These are phyloP conservation scores for Casaregolazyma suthepensis DNA, from an alignment of 1,139 yeast species.

Conservation along the genomic window DNA sequence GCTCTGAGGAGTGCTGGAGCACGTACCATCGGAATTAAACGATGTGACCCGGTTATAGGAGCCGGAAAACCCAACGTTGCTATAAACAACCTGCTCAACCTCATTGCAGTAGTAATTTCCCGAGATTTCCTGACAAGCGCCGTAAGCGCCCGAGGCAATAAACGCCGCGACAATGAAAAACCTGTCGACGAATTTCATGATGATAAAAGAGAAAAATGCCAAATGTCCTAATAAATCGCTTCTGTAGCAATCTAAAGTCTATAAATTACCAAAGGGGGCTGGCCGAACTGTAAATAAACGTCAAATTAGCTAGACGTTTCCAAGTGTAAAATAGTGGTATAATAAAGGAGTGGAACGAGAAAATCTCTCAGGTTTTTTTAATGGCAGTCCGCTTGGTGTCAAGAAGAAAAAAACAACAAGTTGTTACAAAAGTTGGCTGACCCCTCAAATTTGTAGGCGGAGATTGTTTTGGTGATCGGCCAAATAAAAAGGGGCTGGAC, in stretches of 20 bases:
- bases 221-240: not conserved
- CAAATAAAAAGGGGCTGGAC: not conserved
- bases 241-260: not conserved
- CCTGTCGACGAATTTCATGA: not conserved
- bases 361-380: not conserved
- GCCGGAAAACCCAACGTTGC: slow-evolving; percentile 73
- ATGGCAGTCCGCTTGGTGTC: not conserved
- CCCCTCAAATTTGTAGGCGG: not conserved
- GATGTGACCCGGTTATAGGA: slow-evolving; percentile 64
- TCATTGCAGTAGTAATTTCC: slow-evolving; percentile 83
- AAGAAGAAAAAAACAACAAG: not conserved
- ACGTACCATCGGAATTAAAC: slow-evolving; percentile 57
- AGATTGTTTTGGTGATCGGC: not conserved
- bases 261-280: not conserved
- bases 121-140: slow-evolving; percentile 25
- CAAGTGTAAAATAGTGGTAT: not conserved
- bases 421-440: not conserved
- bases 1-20: slow-evolving; percentile 44
- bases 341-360: not conserved
- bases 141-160: slow-evolving; percentile 16
- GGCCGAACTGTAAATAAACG: not conserved
- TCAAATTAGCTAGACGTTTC: not conserved
- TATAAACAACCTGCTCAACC: slow-evolving; percentile 62
- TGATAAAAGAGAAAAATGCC: not conserved
- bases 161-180: slow-evolving; percentile 12